A percentile compares a stretch with the other conserved stretches of the same genome.
Evolutionary conservation across 148 eudicot genomes (phyloP).

Genomic region (Fagopyrum tataricum): DNA sequence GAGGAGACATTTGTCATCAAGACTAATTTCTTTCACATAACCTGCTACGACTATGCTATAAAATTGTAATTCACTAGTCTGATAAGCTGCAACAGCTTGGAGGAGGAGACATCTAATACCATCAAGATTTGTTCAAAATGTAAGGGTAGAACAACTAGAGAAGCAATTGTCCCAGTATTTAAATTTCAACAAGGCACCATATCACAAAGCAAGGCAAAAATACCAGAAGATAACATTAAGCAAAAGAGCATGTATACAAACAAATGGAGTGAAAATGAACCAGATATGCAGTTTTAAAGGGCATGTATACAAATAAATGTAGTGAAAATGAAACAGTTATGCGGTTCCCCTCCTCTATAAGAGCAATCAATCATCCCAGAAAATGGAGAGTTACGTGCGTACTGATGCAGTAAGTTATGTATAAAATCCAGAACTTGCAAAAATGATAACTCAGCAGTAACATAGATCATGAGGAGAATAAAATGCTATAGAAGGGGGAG

Average conservation of each 20-base stretch:
- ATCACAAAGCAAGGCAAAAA: not conserved
- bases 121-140: not conserved
- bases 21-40: not conserved
- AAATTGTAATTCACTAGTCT: not conserved
- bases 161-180: not conserved
- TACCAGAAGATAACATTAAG: not conserved
- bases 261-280: not conserved
- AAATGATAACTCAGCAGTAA: too few relatives aligned
- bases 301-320: too few relatives aligned
- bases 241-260: not conserved
- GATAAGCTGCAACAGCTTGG: too few relatives aligned
- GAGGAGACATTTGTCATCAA: not conserved
- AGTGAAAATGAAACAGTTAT: too few relatives aligned
- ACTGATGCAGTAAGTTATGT: too few relatives aligned
- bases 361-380: too few relatives aligned
- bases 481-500: too few relatives aligned
- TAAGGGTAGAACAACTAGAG: not conserved
- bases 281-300: not conserved
- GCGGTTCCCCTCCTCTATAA: too few relatives aligned
- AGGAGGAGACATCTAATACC: too few relatives aligned
- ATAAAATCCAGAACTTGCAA: too few relatives aligned
- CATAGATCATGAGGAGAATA: too few relatives aligned
- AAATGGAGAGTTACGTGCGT: too few relatives aligned
- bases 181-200: not conserved
- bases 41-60: not conserved